Percentiles rank a stretch among this genome's conserved stretches.
Conservation (phyloP, 805 yeast species). For the Yarrowia bubula region DNA sequence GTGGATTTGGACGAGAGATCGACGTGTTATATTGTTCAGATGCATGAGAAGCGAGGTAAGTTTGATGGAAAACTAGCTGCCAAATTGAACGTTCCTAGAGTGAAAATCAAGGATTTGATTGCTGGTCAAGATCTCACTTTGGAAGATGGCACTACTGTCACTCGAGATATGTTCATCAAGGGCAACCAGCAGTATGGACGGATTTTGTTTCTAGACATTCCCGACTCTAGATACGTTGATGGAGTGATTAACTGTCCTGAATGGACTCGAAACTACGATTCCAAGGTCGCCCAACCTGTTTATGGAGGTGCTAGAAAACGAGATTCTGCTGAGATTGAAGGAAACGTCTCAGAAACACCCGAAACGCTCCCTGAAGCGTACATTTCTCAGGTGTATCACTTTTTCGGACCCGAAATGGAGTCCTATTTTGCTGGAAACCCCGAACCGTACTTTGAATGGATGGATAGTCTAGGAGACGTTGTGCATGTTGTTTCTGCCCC, state of each 20-base stretch:
- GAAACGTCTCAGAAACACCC: not conserved
- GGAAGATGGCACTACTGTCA: slow-evolving; percentile 54
- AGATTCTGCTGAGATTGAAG: not conserved
- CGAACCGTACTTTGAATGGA: slow-evolving; percentile 47
- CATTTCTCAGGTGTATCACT: slow-evolving; percentile 56
- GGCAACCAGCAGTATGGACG: slow-evolving; percentile 57
- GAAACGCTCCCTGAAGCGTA: not conserved
- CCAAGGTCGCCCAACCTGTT: not conserved
- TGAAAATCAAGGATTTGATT: slow-evolving; percentile 59
- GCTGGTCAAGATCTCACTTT: slow-evolving; percentile 57
- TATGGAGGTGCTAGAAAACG: slow-evolving; percentile 6
- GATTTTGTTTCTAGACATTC: slow-evolving; percentile 71
- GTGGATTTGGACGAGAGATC: slow-evolving; percentile 43
- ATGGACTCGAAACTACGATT: not conserved
- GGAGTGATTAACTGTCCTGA: slow-evolving; percentile 33
- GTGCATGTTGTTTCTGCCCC: slow-evolving; percentile 74
- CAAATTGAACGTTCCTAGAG: slow-evolving; percentile 64
- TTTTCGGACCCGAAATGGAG: slow-evolving; percentile 64
- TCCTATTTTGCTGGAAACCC: slow-evolving; percentile 35
- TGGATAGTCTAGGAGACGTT: slow-evolving; percentile 48
- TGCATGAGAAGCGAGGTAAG: slow-evolving; percentile 70
- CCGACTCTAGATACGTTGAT: slow-evolving; percentile 49
- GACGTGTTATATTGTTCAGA: slow-evolving; percentile 65
- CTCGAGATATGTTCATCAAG: slow-evolving; percentile 72
- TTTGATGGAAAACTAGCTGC: slow-evolving; percentile 65